A percentile compares a stretch with the other conserved stretches of the same genome.
phyloP scores from a whole-genome alignment of 2,329 filamentous ascomycete genomes.

The Gnomoniopsis smithogilvyi region DNA sequence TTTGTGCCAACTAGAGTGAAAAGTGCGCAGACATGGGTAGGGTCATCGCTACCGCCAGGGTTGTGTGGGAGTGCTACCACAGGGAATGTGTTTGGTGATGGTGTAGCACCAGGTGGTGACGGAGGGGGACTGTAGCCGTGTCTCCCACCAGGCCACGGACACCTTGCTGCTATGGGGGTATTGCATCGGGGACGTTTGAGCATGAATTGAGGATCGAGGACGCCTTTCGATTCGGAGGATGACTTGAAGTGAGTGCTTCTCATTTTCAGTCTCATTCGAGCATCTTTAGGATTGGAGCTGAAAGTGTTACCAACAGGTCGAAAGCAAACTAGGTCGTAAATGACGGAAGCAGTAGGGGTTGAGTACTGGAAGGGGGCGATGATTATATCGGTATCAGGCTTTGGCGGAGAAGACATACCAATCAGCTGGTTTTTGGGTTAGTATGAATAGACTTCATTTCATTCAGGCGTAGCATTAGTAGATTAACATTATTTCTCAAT shows the following conservation, averaged over 20 bases:
- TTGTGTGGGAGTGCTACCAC: neutral
- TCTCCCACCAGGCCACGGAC: slow-evolving; percentile 1
- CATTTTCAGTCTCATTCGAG: neutral
- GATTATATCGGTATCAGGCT: slow-evolving; percentile 3
- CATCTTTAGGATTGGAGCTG: neutral
- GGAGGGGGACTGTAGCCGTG: neutral
- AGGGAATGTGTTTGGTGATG: neutral
- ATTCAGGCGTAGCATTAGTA: slow-evolving; percentile 16
- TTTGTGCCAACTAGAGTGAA: neutral
- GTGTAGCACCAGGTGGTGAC: neutral
- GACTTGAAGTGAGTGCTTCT: neutral
- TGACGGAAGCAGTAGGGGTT: neutral
- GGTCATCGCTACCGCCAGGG: neutral
- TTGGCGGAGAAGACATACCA: neutral
- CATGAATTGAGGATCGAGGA: neutral
- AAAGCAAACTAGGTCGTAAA: neutral
- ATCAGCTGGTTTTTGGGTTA: neutral
- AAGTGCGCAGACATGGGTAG: neutral
- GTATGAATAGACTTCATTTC: slow-evolving; percentile 17
- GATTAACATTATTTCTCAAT: slow-evolving; percentile 6
- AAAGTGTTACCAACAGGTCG: neutral
- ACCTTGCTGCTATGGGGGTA: slow-evolving; percentile 18
- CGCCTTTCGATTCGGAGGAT: neutral
- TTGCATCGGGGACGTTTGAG: slow-evolving; percentile 18
- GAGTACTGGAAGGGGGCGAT: neutral